Evolutionary conservation across 129 eudicot genomes (phyloP).

Genomic region (Centrapalus pauciflorus): DNA sequence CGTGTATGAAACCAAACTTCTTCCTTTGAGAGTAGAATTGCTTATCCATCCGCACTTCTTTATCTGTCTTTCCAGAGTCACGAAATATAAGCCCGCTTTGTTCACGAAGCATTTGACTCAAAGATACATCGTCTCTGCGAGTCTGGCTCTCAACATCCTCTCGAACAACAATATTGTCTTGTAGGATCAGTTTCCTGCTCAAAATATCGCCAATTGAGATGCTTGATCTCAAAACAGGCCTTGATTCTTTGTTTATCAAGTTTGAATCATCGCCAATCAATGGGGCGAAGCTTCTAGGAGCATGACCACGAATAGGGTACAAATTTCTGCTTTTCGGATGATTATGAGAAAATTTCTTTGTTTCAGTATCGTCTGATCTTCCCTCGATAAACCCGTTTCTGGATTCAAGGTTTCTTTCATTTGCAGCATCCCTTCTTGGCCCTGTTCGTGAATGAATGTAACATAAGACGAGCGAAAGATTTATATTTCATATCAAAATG

Average conservation of each 20-base stretch:
- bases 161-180: slow-evolving; percentile 54
- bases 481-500: background rate
- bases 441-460: slow-evolving; percentile 13
- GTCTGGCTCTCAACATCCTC: slow-evolving; percentile 34
- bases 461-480: background rate
- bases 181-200: slow-evolving; percentile 50
- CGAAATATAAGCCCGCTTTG: slow-evolving; percentile 61
- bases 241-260: slow-evolving; percentile 24
- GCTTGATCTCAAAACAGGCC: slow-evolving; percentile 41
- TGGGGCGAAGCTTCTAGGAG: slow-evolving; percentile 21
- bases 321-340: slow-evolving; percentile 28
- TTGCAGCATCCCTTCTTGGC: slow-evolving; percentile 13
- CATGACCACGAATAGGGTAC: slow-evolving; percentile 19
- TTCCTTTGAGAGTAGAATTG: slow-evolving; percentile 55
- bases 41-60: slow-evolving; percentile 45
- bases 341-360: background rate
- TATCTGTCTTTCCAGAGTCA: slow-evolving; percentile 29
- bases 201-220: slow-evolving; percentile 61
- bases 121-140: slow-evolving; percentile 43
- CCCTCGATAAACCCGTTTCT: slow-evolving; percentile 4
- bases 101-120: slow-evolving; percentile 74
- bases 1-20: slow-evolving; percentile 75
- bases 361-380: slow-evolving; percentile 15
- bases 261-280: slow-evolving; percentile 31
- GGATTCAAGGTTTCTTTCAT: slow-evolving; percentile 16